Evolutionary conservation across 2,329 filamentous ascomycete species (phyloP).

Genomic region (Fusarium stilboides): DNA sequence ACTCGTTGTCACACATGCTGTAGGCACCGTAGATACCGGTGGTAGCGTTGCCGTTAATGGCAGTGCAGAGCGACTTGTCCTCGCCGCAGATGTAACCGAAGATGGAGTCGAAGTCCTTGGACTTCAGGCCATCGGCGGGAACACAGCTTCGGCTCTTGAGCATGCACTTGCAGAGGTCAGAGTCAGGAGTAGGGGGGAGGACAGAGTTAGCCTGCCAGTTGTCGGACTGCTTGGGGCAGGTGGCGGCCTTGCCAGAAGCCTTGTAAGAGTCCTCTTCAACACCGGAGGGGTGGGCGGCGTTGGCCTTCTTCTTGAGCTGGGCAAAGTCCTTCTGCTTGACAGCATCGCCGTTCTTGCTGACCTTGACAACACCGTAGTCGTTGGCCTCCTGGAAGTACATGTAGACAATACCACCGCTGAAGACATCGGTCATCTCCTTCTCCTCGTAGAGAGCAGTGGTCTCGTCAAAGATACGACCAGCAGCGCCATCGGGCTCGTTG

Average conservation of each 20-base stretch:
- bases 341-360: constrained; percentile 70
- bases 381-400: constrained; percentile 97
- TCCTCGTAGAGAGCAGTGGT: constrained; percentile 83
- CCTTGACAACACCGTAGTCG: constrained; percentile 84
- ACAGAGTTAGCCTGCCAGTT: constrained; percentile 76
- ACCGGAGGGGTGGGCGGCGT: constrained; percentile 75
- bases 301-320: constrained; percentile 78
- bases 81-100: constrained; percentile 82
- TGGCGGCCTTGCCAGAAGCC: constrained; percentile 77
- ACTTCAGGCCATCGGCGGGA: constrained; percentile 70
- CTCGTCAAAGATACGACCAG: constrained; percentile 86
- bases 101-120: constrained; percentile 74
- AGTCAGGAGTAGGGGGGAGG: constrained; percentile 88
- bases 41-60: constrained; percentile 77
- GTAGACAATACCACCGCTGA: constrained; percentile 98
- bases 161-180: constrained; percentile 89
- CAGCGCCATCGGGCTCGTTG: constrained; percentile 75
- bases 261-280: constrained; percentile 78
- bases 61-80: constrained; percentile 71
- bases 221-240: constrained; percentile 77
- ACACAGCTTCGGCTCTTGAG: constrained; percentile 79
- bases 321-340: constrained; percentile 82
- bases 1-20: constrained; percentile 79
- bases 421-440: constrained; percentile 86
- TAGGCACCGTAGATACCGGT: constrained; percentile 82